phyloP scores from a whole-genome alignment of 164 flowering plant genomes.

The Protea cynaroides region DNA sequence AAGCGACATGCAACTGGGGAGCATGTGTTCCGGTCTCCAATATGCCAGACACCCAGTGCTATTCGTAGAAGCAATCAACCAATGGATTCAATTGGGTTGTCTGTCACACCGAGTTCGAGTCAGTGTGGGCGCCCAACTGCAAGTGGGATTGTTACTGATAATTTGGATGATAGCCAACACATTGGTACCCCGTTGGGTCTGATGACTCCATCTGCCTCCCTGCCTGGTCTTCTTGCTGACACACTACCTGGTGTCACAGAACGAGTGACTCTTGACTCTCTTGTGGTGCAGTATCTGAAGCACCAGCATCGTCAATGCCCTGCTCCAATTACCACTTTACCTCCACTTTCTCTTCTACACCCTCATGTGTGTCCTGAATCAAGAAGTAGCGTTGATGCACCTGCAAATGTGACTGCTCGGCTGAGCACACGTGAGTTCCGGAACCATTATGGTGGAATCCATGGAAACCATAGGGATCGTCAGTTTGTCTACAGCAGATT shows the following conservation, averaged over 20 bases:
- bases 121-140: slow-evolving; percentile 26
- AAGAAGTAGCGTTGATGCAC: slow-evolving; percentile 77
- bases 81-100: slow-evolving; percentile 36
- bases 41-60: slow-evolving; percentile 40
- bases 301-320: slow-evolving; percentile 98
- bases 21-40: slow-evolving; percentile 47
- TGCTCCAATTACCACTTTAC: slow-evolving; percentile 94
- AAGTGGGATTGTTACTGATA: slow-evolving; percentile 24
- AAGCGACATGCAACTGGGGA: slow-evolving; percentile 64
- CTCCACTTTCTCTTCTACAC: slow-evolving; percentile 87
- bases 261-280: slow-evolving; percentile 71
- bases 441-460: slow-evolving; percentile 63
- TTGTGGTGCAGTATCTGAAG: slow-evolving; percentile 90
- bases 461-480: slow-evolving; percentile 74
- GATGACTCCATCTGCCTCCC: slow-evolving; percentile 28
- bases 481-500: slow-evolving; percentile 93
- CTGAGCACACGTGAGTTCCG: slow-evolving; percentile 72
- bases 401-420: slow-evolving; percentile 77
- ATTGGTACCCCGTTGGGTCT: slow-evolving; percentile 24
- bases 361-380: slow-evolving; percentile 97
- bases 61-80: slow-evolving; percentile 35
- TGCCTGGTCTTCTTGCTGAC: slow-evolving; percentile 42
- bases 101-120: slow-evolving; percentile 39
- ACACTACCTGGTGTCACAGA: slow-evolving; percentile 48
- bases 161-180: slow-evolving; percentile 40